Evolutionary conservation across 306 rosid species (phyloP).

Genomic region (Dryas drummondii): DNA sequence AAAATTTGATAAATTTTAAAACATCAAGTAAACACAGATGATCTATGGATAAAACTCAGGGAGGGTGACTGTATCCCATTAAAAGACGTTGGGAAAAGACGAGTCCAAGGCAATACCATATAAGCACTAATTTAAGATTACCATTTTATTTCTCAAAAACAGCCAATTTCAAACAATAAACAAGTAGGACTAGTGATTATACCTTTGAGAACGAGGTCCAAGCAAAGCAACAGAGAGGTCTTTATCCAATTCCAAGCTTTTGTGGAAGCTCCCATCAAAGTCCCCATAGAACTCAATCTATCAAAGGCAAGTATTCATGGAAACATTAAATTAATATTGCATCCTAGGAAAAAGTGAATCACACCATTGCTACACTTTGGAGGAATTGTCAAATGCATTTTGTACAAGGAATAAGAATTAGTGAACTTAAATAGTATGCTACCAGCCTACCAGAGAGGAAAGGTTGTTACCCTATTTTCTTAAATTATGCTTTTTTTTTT

Average conservation of each 20-base stretch:
- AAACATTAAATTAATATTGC: neutral
- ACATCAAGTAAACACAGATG: neutral
- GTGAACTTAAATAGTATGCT: neutral
- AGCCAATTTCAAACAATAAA: neutral
- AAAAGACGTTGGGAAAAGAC: neutral
- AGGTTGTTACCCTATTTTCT: neutral
- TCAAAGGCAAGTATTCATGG: conserved; percentile 1
- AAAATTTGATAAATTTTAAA: neutral
- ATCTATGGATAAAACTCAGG: neutral
- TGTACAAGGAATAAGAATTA: neutral
- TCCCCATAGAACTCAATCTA: conserved; percentile 96
- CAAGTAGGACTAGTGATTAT: neutral
- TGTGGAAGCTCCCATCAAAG: conserved; percentile 91
- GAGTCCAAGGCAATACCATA: conserved; percentile 11
- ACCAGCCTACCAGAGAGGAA: neutral
- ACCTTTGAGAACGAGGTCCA: conserved; percentile 87
- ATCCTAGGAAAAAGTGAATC: conserved; percentile 9
- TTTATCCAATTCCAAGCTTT: conserved; percentile 72
- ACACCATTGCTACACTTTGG: neutral
- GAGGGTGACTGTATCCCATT: neutral
- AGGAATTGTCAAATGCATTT: neutral
- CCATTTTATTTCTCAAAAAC: neutral
- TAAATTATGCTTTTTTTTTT: neutral
- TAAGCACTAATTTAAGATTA: neutral
- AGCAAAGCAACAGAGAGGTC: conserved; percentile 92